Conservation (phyloP, 139 green algal genomes). For the Chlorella sp. region DNA sequence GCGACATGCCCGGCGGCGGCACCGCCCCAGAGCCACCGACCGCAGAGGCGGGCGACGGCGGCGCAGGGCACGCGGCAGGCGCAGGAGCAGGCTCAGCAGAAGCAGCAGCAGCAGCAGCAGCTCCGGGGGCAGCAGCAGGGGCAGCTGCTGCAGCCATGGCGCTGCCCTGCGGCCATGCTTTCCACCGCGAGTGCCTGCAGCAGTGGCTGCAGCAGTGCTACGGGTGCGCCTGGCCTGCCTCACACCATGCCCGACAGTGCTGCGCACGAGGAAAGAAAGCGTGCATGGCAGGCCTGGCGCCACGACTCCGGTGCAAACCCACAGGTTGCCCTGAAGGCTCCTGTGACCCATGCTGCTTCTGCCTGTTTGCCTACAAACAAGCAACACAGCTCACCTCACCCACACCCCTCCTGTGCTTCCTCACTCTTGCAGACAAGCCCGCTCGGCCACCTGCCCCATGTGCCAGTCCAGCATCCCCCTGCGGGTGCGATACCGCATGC, state of each 20-base stretch:
- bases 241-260: background rate
- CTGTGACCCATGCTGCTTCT: too few relatives aligned
- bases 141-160: slow-evolving; percentile 39
- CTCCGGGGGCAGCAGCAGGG: background rate
- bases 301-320: too few relatives aligned
- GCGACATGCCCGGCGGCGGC: slow-evolving; percentile 55
- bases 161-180: slow-evolving; percentile 80
- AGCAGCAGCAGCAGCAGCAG: slow-evolving; percentile 19
- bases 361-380: too few relatives aligned
- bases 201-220: slow-evolving; percentile 87
- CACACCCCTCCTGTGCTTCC: background rate
- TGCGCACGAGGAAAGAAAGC: too few relatives aligned
- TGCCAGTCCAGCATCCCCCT: slow-evolving; percentile 76
- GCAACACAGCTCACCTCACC: too few relatives aligned
- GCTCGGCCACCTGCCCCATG: slow-evolving; percentile 78
- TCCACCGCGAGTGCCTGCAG: slow-evolving; percentile 76
- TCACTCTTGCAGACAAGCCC: slow-evolving; percentile 49
- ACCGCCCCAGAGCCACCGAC: background rate
- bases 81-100: background rate
- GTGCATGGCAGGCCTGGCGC: too few relatives aligned
- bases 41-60: background rate
- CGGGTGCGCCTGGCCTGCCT: slow-evolving; percentile 34
- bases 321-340: too few relatives aligned
- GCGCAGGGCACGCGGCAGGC: too few relatives aligned
- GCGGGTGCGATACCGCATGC: slow-evolving; percentile 62